These are phyloP conservation scores for Schoenoplectus triqueter DNA, from an alignment of 202 grass and related monocot species.

Conservation along the genomic window DNA sequence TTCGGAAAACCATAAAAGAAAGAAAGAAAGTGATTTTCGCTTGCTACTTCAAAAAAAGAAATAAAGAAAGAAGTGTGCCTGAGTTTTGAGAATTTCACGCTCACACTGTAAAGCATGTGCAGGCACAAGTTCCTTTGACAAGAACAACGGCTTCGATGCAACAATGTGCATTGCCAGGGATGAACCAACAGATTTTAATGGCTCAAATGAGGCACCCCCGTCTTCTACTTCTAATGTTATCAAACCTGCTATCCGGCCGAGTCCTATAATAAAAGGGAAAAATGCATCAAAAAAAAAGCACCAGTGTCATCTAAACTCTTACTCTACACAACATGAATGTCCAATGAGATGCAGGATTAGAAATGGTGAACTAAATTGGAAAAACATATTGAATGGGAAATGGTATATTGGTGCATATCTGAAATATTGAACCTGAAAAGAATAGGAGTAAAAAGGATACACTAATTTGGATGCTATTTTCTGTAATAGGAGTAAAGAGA, in stretches of 20 bases:
- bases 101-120: constrained; percentile 79
- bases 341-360: neutral
- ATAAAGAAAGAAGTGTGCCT: constrained; percentile 44
- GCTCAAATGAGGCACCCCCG: constrained; percentile 63
- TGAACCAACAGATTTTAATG: constrained; percentile 61
- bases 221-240: constrained; percentile 81
- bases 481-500: constrained; percentile 1
- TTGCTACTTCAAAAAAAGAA: too few relatives aligned
- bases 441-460: too few relatives aligned
- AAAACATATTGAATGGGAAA: constrained; percentile 26
- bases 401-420: neutral
- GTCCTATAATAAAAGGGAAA: constrained; percentile 48
- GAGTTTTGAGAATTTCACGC: constrained; percentile 69
- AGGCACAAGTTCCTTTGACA: constrained; percentile 89
- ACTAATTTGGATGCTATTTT: too few relatives aligned
- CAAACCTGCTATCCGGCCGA: constrained; percentile 84
- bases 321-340: neutral
- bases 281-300: neutral
- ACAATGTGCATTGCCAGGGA: constrained; percentile 95
- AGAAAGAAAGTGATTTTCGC: too few relatives aligned
- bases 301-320: neutral
- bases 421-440: neutral
- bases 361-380: constrained; percentile 11
- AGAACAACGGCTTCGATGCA: constrained; percentile 81
- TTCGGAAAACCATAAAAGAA: neutral